These are phyloP conservation scores for Hydrangea macrophylla DNA, from an alignment of 148 eudicot genomes.

Conservation along the genomic window DNA sequence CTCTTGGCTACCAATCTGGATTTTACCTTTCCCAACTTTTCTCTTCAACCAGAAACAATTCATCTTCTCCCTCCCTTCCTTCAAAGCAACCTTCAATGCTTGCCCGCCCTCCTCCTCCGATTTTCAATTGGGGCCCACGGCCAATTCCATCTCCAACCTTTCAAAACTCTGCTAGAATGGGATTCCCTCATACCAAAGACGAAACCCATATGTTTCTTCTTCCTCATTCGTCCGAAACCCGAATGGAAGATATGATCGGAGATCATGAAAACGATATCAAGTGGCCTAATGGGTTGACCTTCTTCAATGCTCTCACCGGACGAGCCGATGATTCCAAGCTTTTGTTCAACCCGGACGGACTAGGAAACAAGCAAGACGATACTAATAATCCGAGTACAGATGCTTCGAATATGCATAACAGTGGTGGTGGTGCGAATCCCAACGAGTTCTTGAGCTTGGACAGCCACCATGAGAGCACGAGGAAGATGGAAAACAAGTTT, in stretches of 20 bases:
- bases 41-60: conserved; percentile 57
- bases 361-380: conserved; percentile 49
- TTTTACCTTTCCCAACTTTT: conserved; percentile 91
- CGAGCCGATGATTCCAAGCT: conserved; percentile 70
- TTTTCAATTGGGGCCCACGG: conserved; percentile 75
- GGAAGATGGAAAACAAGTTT: conserved; percentile 76
- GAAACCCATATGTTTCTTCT: conserved; percentile 80
- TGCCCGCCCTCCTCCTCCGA: conserved; percentile 55
- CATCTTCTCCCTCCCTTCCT: conserved; percentile 48
- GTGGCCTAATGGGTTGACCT: conserved; percentile 83
- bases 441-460: conserved; percentile 83
- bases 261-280: conserved; percentile 76
- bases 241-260: conserved; percentile 66
- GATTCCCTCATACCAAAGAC: conserved; percentile 56
- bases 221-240: conserved; percentile 62
- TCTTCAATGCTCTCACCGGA: conserved; percentile 82
- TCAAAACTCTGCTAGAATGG: conserved; percentile 46
- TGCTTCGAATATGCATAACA: conserved; percentile 13
- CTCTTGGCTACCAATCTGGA: conserved; percentile 90
- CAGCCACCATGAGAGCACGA: conserved; percentile 42
- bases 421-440: conserved; percentile 31
- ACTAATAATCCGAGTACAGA: conserved; percentile 22
- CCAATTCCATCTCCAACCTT: conserved; percentile 53
- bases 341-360: conserved; percentile 56
- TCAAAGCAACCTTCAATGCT: conserved; percentile 51